Evolutionary conservation across 768 basidiomycete species (phyloP), one percentile per base, ranked within the genome.

Genomic region (Plicaturopsis crispa): DNA sequence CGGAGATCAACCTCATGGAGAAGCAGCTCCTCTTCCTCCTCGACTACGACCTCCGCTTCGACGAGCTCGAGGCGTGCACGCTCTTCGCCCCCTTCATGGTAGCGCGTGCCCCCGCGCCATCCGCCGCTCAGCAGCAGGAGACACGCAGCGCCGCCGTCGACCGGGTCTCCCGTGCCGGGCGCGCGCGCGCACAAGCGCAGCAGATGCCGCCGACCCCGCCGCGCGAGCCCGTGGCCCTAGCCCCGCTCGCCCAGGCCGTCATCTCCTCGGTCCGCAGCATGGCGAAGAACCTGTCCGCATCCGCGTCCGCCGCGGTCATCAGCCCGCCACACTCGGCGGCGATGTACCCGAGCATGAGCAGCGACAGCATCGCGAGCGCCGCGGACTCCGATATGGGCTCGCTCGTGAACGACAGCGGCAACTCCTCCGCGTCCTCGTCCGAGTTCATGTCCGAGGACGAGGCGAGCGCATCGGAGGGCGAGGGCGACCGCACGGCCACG

Each of bases 1-100:
- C 66, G 8, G 86, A 89, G 65, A 80, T 97, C 59, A 96, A 93
- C 61, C 71, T 93, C 44, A 98, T 98, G 94, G 94, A 99, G 66
- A 86, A 81, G 63, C 91, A 99, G 63, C 76, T 99, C 20, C 78
- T 99, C 38, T 84, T 75, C 59, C 69, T 98, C 42, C 79, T 99
- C 50, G 87, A 94, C 64, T 93, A 86, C 57, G 83, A 97, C 59
- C 78, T 99, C 40, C 80, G 88, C 34, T 89, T 97, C 57, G 73
- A 78, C 48, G 94, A 99, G 62, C 61, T 65, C 19, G 91, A 96
- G 51, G 81, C 84, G 6, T 57, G 72, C 46, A 46, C 46, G 31
- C 62, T 67, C 40, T 73, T 83, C 50, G 54, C 53, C 20, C 66
- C 70, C 8, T 81, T 86, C 60, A 69, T 86, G 66, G 43, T 50